Evolutionary conservation across 2,329 filamentous ascomycete species (phyloP), one percentile per base, ranked within the genome.

Genomic region (Penicillium frequentans): DNA sequence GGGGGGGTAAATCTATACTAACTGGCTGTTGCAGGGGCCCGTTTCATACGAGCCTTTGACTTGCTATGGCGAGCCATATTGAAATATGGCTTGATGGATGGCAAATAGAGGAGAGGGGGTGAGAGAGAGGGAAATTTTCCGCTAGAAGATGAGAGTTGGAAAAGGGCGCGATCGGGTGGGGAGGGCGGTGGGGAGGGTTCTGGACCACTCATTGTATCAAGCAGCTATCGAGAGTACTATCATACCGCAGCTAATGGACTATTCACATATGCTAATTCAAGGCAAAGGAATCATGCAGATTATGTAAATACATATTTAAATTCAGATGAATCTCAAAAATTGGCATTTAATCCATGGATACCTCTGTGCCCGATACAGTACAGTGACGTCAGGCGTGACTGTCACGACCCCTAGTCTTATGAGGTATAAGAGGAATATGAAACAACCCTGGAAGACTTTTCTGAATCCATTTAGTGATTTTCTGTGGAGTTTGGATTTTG

Each of bases 11-110:
- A 13, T 21, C 10, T 42, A 42, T 42, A 45, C 39, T 45, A 37
- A 53, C 50, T 53, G 8, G 53, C 49, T 54, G 56, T 57, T 46
- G 43, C 27, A 19, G 56, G 46, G 46, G 55, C 21, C n/a, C 57
- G 53, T 55, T 62, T 67, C 16, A 53, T 49, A 42, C 61, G 62
- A 52, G 56, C 63, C 56, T 68, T 69, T 29, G 31, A 51, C 44
- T 67, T 68, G 33, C 67, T 61, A 67, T 66, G 64, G 31, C 66
- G 65, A 58, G 65, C 67, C 67, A 69, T 63, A 50, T 23, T 39
- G 35, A 13, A 4, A 13, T 21, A 9, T 1, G 27, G 10, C 33
- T 21, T 53, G 42, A 46, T 11, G 33, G 16, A 24, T 10, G 35
- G n/a, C 8, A 10, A 13, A 19, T 7, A 19, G n/a, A 49, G 19